phyloP scores from a whole-genome alignment of 306 rosid species.

The Cucurbita ficifolia region DNA sequence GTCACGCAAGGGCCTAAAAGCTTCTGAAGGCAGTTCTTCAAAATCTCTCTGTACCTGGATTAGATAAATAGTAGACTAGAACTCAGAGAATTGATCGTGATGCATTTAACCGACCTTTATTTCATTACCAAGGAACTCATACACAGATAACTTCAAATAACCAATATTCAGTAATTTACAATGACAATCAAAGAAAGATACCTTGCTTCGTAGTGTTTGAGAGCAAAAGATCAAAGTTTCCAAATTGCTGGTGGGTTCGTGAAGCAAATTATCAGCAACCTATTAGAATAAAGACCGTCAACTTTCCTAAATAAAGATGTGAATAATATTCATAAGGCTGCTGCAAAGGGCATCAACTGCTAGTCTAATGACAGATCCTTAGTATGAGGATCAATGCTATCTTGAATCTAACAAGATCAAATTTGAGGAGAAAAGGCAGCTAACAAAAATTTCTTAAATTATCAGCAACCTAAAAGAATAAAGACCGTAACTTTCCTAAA shows the following conservation, averaged over 20 bases:
- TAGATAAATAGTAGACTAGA: conserved; percentile 11
- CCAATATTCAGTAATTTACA: conserved; percentile 2
- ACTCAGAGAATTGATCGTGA: conserved; percentile 15
- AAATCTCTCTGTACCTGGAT: conserved; percentile 86
- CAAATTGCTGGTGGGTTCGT: conserved; percentile 81
- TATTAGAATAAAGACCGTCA: conserved; percentile 11
- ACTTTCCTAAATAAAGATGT: conserved; percentile 1
- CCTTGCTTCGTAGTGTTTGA: conserved; percentile 99
- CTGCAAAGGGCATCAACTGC: not conserved
- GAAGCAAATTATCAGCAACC: conserved; percentile 99
- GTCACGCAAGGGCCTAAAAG: conserved; percentile 86
- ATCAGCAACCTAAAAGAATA: conserved; percentile 74
- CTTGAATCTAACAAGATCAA: too few relatives aligned
- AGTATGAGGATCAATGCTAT: too few relatives aligned
- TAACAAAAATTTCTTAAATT: conserved; percentile 16
- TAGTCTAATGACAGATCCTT: not conserved
- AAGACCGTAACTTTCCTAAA: conserved; percentile 8
- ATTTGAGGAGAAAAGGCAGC: too few relatives aligned
- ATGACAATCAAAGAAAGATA: conserved; percentile 9
- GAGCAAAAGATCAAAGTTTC: conserved; percentile 96
- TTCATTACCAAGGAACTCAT: not conserved
- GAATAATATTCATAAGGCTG: not conserved
- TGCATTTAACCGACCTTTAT: conserved; percentile 1
- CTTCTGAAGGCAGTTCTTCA: conserved; percentile 90
- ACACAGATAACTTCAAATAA: conserved; percentile 2